These are phyloP conservation scores for Magnusiomyces suaveolens DNA, from an alignment of 1,139 yeast genomes.

Conservation along the genomic window DNA sequence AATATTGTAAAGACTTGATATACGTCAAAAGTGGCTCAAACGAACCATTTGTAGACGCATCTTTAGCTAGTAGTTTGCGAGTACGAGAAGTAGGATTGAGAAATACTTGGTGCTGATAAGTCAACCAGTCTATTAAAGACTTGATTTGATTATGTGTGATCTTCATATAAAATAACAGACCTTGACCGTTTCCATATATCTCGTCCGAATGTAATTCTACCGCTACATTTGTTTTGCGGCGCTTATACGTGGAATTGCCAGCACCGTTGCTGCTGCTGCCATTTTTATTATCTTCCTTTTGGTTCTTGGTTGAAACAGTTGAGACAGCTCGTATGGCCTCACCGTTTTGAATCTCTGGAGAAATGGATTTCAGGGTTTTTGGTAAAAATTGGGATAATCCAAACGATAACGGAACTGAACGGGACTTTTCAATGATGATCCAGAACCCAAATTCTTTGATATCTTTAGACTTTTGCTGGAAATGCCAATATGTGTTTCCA, in stretches of 20 bases:
- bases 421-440: conserved; percentile 11
- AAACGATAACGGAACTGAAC: conserved; percentile 11
- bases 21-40: not conserved
- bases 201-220: not conserved
- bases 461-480: conserved; percentile 29
- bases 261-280: not conserved
- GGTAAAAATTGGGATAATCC: conserved; percentile 1
- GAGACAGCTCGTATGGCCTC: not conserved
- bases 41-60: too few species aligned
- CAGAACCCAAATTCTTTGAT: conserved; percentile 15
- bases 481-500: conserved; percentile 33
- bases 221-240: not conserved
- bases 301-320: not conserved
- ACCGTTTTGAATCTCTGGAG: not conserved
- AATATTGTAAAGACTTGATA: not conserved
- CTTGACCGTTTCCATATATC: not conserved
- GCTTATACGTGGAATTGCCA: not conserved
- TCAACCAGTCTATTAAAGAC: not conserved
- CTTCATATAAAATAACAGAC: not conserved
- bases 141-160: not conserved
- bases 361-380: not conserved
- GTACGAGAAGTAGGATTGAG: conserved; percentile 1
- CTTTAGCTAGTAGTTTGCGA: not conserved
- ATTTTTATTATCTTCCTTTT: not conserved
- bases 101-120: conserved; percentile 1